Base-by-base conservation (phyloP, 2,329 filamentous ascomycete genomes). In the Sporothrix variecibatus region DNA sequence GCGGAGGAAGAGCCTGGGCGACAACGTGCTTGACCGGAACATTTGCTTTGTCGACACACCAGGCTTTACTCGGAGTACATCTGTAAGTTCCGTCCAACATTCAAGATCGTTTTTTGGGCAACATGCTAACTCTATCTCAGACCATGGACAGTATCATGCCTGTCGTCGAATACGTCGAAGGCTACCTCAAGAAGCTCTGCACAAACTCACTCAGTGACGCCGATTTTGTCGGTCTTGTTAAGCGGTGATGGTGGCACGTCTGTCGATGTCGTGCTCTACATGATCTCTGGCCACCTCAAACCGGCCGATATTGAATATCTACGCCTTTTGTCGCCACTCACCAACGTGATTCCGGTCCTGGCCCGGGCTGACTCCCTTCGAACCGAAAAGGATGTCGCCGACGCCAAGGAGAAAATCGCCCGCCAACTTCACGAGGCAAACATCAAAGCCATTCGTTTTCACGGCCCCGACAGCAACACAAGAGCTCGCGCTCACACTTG, bases 31-130 rank as follows among this genome's bases (percentile, higher is more conserved):
- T 64, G 95, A 98, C 80, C 89, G 95, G 40, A 99, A 99, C 80
- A 83, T 99, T 5, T 97, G 94, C 81, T 98, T 99, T 80, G 91
- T 98, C 74, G 95, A 98, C 83, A 95, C 93, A 1, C 90, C 92
- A 12, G 91, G 91, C 15, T 90, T 89, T 81, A 84, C 86, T 56
- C 83, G 81, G 76, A 86, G 85, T 64, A 85, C 84, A 64, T 88
- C 87, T 51, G 87, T 90, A 82, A 75, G 87, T 81, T 34, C 3
- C 38, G 15, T 4, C 28, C 8, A 1, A 4, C 7, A 12, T 23
- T 20, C 11, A 12, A 6, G 8, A 4, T 1, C 3, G 28, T 75
- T 75, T 28, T 75, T 73, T 56, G 64, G 75, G 43, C 79, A 78
- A 6, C 28, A 28, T 5, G 26, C 60, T 65, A 43, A 72, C 40